Evolutionary conservation across 306 rosid species (phyloP), one percentile per base, ranked within the genome.

Genomic region (Mimosa bimucronata): DNA sequence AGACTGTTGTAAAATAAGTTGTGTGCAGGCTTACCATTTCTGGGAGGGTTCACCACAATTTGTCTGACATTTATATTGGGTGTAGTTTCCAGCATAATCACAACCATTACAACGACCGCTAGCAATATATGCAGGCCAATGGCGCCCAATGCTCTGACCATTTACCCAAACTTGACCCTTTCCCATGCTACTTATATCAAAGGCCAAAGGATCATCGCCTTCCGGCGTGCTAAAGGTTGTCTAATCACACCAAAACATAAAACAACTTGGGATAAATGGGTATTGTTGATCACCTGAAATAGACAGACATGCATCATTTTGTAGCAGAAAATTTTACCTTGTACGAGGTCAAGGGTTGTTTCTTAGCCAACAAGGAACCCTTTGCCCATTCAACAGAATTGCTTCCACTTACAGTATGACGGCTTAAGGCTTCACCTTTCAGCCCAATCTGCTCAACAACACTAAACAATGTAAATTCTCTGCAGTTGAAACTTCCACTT

Each of bases 121-220:
- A 38, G 99, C 97, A 50, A 37, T 86, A 81, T 91, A 90, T 66
- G 68, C 94, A 1, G 99, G 96, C 97, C 92, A 91, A 80, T 95
- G 94, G 79, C 99, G 98, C 66, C 99, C 99, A 0, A 95, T 91
- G 88, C 92, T 90, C 37, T 75, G 91, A 21, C 97, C 97, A n/a
- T 95, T 95, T 52, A 95, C 77, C 99, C 99, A 95, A 31, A 91
- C 79, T 68, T 93, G 90, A 65, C 99, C 99, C 66, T 95, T 95
- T 75, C 97, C 99, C 99, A 95, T 95, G 91, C 88, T 85, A 55
- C 85, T 87, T 98, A 93, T 91, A 69, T 95, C 99, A 60, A 95
- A 88, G 81, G 99, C 98, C 69, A 93, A 71, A 52, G 98, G 98
- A 61, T 84, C 96, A 76, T 87, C 80, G 55, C 96, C 98, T 71